phyloP scores from a whole-genome alignment of 176 grass and related monocot genomes.

The Saccharum spontaneum region DNA sequence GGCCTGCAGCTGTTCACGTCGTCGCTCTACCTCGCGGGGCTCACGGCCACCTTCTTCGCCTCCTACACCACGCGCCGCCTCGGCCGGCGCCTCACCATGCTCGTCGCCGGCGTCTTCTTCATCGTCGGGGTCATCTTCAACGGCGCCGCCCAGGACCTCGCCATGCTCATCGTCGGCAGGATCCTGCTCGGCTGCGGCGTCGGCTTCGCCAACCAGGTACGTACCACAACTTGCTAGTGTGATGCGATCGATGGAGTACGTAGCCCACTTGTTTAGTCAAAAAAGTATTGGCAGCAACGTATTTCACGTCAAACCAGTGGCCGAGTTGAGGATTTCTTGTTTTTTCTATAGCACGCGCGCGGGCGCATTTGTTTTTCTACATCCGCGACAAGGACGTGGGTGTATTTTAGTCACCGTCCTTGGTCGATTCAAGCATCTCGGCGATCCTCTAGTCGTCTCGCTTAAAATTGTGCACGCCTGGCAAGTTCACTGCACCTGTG shows the following conservation, averaged over 20 bases:
- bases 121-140: conserved; percentile 79
- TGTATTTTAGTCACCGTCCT: conserved; percentile 35
- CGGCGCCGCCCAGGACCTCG: conserved; percentile 66
- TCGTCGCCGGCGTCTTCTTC: conserved; percentile 82
- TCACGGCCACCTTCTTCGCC: conserved; percentile 81
- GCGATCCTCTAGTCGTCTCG: background rate
- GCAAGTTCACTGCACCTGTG: background rate
- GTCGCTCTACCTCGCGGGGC: conserved; percentile 87
- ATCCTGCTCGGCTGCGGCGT: conserved; percentile 89
- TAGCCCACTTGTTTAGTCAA: conserved; percentile 15
- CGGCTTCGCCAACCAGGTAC: conserved; percentile 88
- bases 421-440: background rate
- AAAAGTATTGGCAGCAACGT: background rate
- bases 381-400: conserved; percentile 22
- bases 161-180: conserved; percentile 83
- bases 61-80: conserved; percentile 91
- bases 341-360: background rate
- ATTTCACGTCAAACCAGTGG: conserved; percentile 26
- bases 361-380: conserved; percentile 12
- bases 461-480: background rate
- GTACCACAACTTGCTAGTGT: no score
- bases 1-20: conserved; percentile 85
- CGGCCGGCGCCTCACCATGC: conserved; percentile 83
- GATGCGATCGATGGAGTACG: no score
- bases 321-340: background rate